Evolutionary conservation across 129 eudicot genomes (phyloP).

Genomic region (Glebionis coronaria): DNA sequence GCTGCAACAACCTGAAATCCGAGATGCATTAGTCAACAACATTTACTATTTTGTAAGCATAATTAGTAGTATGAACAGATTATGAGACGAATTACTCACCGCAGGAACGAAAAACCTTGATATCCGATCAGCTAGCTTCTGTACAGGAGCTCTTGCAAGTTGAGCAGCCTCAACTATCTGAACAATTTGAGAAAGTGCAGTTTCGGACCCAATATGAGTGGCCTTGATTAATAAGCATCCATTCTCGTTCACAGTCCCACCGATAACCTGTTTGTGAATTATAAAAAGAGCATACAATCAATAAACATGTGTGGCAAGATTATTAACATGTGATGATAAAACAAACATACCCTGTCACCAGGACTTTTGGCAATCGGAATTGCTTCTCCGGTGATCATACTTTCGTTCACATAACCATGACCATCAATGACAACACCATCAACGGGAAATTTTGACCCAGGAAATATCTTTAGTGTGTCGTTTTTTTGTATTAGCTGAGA

Average conservation of each 20-base stretch:
- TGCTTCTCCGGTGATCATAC: slow-evolving; percentile 54
- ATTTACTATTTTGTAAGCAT: neutral
- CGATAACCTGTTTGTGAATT: slow-evolving; percentile 30
- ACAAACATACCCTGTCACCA: slow-evolving; percentile 36
- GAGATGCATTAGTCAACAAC: slow-evolving; percentile 4
- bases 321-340: neutral
- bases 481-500: slow-evolving; percentile 33
- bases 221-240: slow-evolving; percentile 38
- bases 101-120: slow-evolving; percentile 41
- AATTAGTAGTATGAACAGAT: slow-evolving; percentile 1
- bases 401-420: slow-evolving; percentile 43
- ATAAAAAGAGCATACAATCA: neutral
- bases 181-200: slow-evolving; percentile 44
- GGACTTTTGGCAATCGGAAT: slow-evolving; percentile 33
- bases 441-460: slow-evolving; percentile 39
- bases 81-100: slow-evolving; percentile 19
- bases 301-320: neutral
- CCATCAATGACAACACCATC: slow-evolving; percentile 43
- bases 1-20: slow-evolving; percentile 42
- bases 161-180: slow-evolving; percentile 46
- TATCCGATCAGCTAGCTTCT: slow-evolving; percentile 43
- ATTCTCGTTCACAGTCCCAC: slow-evolving; percentile 48
- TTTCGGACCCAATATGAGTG: slow-evolving; percentile 44
- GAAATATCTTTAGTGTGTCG: slow-evolving; percentile 36
- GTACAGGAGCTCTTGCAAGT: slow-evolving; percentile 48